Base-by-base conservation (phyloP, 2,329 filamentous ascomycete species). In the Polytolypa hystricis region DNA sequence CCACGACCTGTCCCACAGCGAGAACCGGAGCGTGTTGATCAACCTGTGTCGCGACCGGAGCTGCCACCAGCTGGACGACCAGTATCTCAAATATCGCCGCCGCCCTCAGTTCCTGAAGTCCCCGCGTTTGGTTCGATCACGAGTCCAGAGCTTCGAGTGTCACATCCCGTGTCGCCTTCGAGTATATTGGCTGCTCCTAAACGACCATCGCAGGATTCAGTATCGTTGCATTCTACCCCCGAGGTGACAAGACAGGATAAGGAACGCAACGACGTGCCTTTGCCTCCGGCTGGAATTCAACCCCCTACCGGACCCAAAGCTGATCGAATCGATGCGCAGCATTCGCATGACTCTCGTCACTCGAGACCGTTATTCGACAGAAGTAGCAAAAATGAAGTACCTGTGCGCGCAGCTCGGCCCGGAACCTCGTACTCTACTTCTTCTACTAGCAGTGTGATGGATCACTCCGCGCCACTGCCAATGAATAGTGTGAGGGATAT, bases 261-360 rank as follows among this genome's bases (percentile, higher is more conserved):
- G 38, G 47, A 54, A 18, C 50, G 44, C 1, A 33, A 33, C 38
- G 51, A 55, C 15, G 21, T 35, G 10, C 32, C 47, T 10, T 32
- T 31, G 18, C n/a, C 45, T 11, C 45, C 47, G 3, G 42, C 45
- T 3, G 34, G 48, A 2, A 52, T 57, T 25, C 57, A 60, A 19
- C 60, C 62, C 9, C 63, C 63, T 8, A 66, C 62, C 6, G 60
- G 58, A 8, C 64, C 64, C 6, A 65, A 64, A 41, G 62, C 62
- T 7, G 57, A 59, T n/a, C 53, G 64, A 15, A 44, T 37, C 12
- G 49, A 55, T 8, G 27, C 44, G 8, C 47, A 49, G 25, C 45
- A 46, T 15, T 34, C 44, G 3, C 33, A 47, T 11, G 53, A 60
- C 9, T 37, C 45, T 33, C 51, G 49, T 10, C 19, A 42, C 15